phyloP scores from a whole-genome alignment of 768 basidiomycete genomes.

The Saitozyma podzolica region DNA sequence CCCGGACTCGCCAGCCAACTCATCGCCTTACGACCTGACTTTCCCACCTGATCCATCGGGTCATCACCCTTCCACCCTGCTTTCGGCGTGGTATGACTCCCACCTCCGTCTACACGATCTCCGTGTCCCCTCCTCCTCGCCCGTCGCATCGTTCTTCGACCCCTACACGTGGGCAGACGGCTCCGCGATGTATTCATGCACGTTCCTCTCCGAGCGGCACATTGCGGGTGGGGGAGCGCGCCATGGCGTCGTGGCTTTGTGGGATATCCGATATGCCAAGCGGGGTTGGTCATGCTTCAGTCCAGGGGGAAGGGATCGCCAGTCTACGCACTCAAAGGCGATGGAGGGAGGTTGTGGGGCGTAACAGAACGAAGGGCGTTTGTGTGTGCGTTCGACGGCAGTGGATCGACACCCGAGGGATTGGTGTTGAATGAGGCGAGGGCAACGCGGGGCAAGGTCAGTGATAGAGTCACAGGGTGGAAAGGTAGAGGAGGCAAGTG shows the following conservation, averaged over 20 bases:
- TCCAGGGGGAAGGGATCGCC: conserved; percentile 45
- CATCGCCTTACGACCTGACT: conserved; percentile 33
- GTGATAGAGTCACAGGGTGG: conserved; percentile 25
- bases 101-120: conserved; percentile 45
- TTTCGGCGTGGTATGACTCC: conserved; percentile 48
- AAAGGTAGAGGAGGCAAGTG: conserved; percentile 41
- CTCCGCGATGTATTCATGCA: conserved; percentile 34
- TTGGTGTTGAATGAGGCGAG: conserved; percentile 17
- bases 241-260: conserved; percentile 40
- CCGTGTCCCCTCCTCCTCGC: conserved; percentile 13
- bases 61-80: conserved; percentile 30
- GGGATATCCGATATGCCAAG: conserved; percentile 34
- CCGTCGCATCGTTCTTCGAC: conserved; percentile 26
- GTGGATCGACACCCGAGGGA: conserved; percentile 17
- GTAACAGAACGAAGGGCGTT: conserved; percentile 39
- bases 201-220: conserved; percentile 28
- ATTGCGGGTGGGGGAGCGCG: conserved; percentile 39
- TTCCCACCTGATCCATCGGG: conserved; percentile 23
- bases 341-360: conserved; percentile 39
- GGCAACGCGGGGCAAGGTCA: conserved; percentile 10
- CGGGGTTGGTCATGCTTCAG: conserved; percentile 41
- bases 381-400: conserved; percentile 35
- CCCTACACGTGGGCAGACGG: conserved; percentile 44
- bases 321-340: conserved; percentile 35
- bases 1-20: conserved; percentile 30